Base-by-base conservation (phyloP, 2,329 filamentous ascomycete genomes). In the Pseudopithomyces maydicus region DNA sequence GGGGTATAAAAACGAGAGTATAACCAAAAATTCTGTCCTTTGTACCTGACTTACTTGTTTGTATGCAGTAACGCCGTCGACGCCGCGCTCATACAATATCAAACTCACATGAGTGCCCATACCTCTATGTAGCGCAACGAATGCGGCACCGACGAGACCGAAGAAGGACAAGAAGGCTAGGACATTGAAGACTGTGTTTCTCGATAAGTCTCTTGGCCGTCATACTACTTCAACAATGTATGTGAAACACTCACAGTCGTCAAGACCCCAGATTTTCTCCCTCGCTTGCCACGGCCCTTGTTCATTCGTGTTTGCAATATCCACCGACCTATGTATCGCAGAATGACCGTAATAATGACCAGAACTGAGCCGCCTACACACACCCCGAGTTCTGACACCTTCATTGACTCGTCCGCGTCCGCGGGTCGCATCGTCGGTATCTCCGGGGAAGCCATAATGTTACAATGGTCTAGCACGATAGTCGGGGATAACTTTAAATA, bases 61-160 rank as follows among this genome's bases (percentile, higher is more conserved):
- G 42, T 57, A 57, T 47, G 57, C 50, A 60, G 56, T 64, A 15
- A 66, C 59, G 20, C 60, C 70, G 50, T 65, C 52, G 35, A 59
- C 26, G 41, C 60, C 62, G 2, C 58, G 36, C 44, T 49, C 55
- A 51, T 53, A 66, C 43, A 67, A 52, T 8, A 77, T 63, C 12
- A 70, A 62, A 2, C 59, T 61, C 11, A 71, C 52, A 52, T 75
- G 74, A 10, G 54, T 59, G 15, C 74, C 74, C 51, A 76, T 68
- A 6, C 74, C 74, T 44, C 70, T 67, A 14, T 59, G 38, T 23
- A 57, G 62, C 15, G 65, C 60, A 15, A 63, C 48, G 8, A 57
- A 49, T 6, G 62, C 62, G 7, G 64, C 62, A 33, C 51, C 44
- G 14, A 48, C 43, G 3, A 66, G 58, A 6, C 62, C 62, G 45